A percentile compares a stretch with the other conserved stretches of the same genome.
phyloP scores from a whole-genome alignment of 345 rosid genomes.

The Populus ilicifolia region DNA sequence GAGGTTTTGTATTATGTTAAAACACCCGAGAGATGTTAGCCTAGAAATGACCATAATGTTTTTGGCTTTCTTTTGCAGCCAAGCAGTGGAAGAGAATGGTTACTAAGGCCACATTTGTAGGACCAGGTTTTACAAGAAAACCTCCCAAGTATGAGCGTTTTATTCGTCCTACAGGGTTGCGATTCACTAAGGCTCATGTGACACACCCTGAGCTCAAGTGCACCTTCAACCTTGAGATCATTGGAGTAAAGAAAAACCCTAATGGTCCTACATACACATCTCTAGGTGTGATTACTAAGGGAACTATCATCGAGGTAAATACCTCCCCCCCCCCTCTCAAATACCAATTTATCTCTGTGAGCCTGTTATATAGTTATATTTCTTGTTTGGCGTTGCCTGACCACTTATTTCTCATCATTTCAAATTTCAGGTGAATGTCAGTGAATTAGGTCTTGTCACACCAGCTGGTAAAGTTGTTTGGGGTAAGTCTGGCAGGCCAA shows the following conservation, averaged over 20 bases:
- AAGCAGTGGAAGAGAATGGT: constrained; percentile 98
- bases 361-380: not conserved
- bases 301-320: constrained; percentile 80
- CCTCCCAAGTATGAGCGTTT: constrained; percentile 96
- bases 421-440: constrained; percentile 74
- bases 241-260: constrained; percentile 85
- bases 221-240: constrained; percentile 81
- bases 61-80: constrained; percentile 40
- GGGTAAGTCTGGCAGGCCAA: constrained; percentile 46
- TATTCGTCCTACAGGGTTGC: constrained; percentile 83
- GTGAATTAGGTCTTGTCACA: constrained; percentile 88
- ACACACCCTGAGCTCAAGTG: constrained; percentile 90
- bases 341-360: not conserved
- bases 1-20: not conserved
- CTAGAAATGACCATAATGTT: not conserved
- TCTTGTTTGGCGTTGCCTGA: not conserved
- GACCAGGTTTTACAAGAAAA: constrained; percentile 85
- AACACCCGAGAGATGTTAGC: not conserved
- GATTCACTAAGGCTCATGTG: constrained; percentile 84
- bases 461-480: constrained; percentile 89
- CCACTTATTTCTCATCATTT: not conserved
- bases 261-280: constrained; percentile 89
- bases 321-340: too few relatives aligned
- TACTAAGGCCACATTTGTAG: constrained; percentile 83
- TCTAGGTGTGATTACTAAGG: constrained; percentile 84